Percentiles rank a stretch among this genome's conserved stretches.
Conservation (phyloP, 2,329 filamentous ascomycete genomes). For the Aspergillus puulaauensis region DNA sequence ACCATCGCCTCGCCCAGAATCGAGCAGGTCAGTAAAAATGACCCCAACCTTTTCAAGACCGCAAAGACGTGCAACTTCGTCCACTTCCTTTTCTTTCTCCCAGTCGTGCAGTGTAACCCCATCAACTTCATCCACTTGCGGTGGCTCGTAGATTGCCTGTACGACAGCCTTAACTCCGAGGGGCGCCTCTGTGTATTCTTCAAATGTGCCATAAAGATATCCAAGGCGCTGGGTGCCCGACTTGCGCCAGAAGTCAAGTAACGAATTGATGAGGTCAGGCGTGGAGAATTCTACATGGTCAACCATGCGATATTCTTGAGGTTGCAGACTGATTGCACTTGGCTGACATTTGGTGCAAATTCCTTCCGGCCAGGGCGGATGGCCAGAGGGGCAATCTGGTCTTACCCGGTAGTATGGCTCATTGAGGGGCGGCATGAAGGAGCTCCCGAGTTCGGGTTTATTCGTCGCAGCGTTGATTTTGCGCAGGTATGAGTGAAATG, state of each 20-base stretch:
- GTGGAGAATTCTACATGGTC: slow-evolving; percentile 75
- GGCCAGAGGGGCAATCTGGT: slow-evolving; percentile 85
- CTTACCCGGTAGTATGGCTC: slow-evolving; percentile 92
- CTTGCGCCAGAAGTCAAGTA: slow-evolving; percentile 64
- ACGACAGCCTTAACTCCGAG: slow-evolving; percentile 93
- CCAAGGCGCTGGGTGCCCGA: slow-evolving; percentile 82
- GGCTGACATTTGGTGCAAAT: slow-evolving; percentile 99
- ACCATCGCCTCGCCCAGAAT: slow-evolving; percentile 77
- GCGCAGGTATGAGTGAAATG: slow-evolving; percentile 89
- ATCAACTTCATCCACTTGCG: slow-evolving; percentile 84
- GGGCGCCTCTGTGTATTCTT: slow-evolving; percentile 88
- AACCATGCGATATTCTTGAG: slow-evolving; percentile 92
- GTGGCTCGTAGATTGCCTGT: slow-evolving; percentile 95
- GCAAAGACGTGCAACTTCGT: slow-evolving; percentile 76
- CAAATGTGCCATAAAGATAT: slow-evolving; percentile 86
- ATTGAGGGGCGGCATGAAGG: slow-evolving; percentile 90
- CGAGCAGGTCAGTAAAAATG: slow-evolving; percentile 89
- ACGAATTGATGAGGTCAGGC: slow-evolving; percentile 6
- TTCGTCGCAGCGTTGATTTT: slow-evolving; percentile 97
- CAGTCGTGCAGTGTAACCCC: slow-evolving; percentile 82
- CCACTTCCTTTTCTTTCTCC: slow-evolving; percentile 79
- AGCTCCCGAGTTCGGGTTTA: slow-evolving; percentile 88
- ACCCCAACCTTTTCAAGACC: slow-evolving; percentile 87
- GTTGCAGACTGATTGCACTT: slow-evolving; percentile 91
- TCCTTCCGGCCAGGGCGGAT: slow-evolving; percentile 89